phyloP scores from a whole-genome alignment of 352 stramenopile species.

The Plasmopara halstedii region DNA sequence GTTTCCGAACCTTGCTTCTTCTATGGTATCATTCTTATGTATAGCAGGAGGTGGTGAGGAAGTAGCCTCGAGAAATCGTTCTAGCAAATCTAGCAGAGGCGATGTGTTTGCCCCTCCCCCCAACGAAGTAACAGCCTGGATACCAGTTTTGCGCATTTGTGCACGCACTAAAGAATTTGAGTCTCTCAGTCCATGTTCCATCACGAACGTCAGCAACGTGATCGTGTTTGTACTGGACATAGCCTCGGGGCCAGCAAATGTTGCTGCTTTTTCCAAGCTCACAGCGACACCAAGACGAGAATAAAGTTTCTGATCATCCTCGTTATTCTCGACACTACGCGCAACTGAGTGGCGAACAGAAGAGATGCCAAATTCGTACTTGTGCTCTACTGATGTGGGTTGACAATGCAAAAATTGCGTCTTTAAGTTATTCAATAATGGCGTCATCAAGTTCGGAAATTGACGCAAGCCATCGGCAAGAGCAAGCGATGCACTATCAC shows the following conservation, averaged over 20 bases:
- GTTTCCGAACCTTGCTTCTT: conserved; percentile 29
- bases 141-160: conserved; percentile 81
- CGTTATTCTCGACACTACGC: conserved; percentile 29
- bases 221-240: conserved; percentile 60
- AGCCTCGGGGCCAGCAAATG: conserved; percentile 18
- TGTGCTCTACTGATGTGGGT: conserved; percentile 41
- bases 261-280: conserved; percentile 66
- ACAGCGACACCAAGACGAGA: conserved; percentile 66
- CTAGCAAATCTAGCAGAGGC: conserved; percentile 62
- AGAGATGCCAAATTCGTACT: conserved; percentile 71
- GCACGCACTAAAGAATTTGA: conserved; percentile 59
- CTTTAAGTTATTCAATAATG: conserved; percentile 61
- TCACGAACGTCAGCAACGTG: conserved; percentile 68
- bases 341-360: conserved; percentile 53
- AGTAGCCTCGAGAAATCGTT: conserved; percentile 63
- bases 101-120: conserved; percentile 59
- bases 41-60: conserved; percentile 15
- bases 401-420: conserved; percentile 51
- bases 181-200: conserved; percentile 70
- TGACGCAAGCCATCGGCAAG: conserved; percentile 76
- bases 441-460: conserved; percentile 67
- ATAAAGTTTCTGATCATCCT: conserved; percentile 50
- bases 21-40: conserved; percentile 5
- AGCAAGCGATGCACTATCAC: conserved; percentile 64
- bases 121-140: conserved; percentile 66